Conservation (phyloP, 768 basidiomycete genomes). For the Gymnopilus dilepis region DNA sequence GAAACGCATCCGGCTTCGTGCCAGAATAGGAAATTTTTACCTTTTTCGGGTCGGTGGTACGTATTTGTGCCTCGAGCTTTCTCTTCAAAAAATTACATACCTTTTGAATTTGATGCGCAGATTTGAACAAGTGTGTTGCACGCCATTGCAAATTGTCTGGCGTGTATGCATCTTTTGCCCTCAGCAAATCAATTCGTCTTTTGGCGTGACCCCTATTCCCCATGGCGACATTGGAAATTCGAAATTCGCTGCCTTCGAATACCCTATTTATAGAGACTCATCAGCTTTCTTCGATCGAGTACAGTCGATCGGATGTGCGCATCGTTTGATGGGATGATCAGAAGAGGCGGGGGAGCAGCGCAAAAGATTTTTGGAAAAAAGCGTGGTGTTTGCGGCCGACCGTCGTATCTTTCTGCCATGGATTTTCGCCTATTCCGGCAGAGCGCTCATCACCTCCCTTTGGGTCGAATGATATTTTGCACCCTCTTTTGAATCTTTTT, state of each 20-base stretch:
- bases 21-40: neutral
- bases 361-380: neutral
- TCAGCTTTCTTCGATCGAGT: neutral
- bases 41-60: neutral
- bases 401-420: neutral
- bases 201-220: constrained; percentile 3
- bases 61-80: neutral
- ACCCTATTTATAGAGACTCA: neutral
- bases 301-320: neutral
- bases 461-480: too few relatives aligned
- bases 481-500: neutral
- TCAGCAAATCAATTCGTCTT: neutral
- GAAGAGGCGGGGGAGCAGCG: neutral
- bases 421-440: neutral
- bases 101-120: neutral
- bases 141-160: neutral
- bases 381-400: neutral
- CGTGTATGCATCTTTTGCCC: neutral
- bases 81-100: neutral
- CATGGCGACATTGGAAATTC: neutral
- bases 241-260: neutral
- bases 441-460: neutral
- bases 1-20: neutral
- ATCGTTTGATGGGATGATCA: neutral
- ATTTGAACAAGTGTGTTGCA: neutral